Conservation (phyloP, 83 land plant species). For the Thuja plicata region DNA sequence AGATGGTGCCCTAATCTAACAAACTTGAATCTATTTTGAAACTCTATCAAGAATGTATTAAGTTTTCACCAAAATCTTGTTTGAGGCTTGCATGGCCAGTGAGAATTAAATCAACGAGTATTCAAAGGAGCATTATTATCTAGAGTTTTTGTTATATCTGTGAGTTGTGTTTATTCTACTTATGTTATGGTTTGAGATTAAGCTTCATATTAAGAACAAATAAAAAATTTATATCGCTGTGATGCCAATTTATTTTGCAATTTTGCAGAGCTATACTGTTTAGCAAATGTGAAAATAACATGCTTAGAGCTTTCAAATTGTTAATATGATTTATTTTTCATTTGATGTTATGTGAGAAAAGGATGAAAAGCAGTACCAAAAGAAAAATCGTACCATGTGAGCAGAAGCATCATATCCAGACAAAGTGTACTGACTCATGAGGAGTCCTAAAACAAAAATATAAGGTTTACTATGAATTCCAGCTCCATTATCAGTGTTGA, state of each 20-base stretch:
- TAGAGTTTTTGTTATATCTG: neutral
- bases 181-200: neutral
- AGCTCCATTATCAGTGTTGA: conserved; percentile 70
- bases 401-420: conserved; percentile 97
- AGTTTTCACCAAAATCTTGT: neutral
- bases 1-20: neutral
- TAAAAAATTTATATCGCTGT: neutral
- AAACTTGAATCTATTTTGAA: neutral
- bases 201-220: neutral
- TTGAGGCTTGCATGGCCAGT: neutral
- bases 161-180: neutral
- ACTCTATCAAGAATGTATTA: neutral
- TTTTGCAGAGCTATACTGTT: neutral
- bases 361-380: neutral
- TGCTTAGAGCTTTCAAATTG: neutral
- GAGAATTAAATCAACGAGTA: neutral
- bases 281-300: neutral
- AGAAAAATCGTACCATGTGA: conserved; percentile 67
- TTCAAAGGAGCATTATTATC: neutral
- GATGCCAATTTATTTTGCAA: neutral
- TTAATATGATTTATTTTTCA: neutral
- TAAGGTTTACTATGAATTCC: conserved; percentile 70
- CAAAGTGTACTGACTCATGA: conserved; percentile 93
- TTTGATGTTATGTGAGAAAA: neutral
- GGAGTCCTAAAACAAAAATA: conserved; percentile 84